phyloP scores from a whole-genome alignment of 2,329 filamentous ascomycete species.

The Sphaerulina musiva region DNA sequence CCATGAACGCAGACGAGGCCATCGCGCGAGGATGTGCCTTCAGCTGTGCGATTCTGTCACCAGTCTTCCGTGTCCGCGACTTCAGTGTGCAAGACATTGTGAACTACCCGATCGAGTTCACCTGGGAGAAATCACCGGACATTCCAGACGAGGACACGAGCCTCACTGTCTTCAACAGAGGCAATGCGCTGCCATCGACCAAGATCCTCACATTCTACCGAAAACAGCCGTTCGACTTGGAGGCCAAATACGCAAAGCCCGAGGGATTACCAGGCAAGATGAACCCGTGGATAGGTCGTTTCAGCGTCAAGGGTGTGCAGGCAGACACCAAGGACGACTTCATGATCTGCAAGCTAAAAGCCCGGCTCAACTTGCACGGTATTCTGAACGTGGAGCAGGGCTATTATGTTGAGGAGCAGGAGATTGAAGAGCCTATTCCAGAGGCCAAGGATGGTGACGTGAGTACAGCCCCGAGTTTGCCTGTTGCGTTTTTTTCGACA shows the following conservation, averaged over 20 bases:
- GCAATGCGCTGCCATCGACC: slow-evolving; percentile 93
- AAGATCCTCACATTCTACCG: slow-evolving; percentile 99
- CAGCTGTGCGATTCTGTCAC: slow-evolving; percentile 93
- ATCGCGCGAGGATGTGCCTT: slow-evolving; percentile 93
- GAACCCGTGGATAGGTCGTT: slow-evolving; percentile 92
- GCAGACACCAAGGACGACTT: slow-evolving; percentile 90
- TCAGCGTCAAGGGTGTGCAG: slow-evolving; percentile 97
- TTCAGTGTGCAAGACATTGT: slow-evolving; percentile 97
- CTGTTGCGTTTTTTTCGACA: slow-evolving; percentile 22
- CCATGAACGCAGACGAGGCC: slow-evolving; percentile 96
- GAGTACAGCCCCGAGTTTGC: slow-evolving; percentile 41
- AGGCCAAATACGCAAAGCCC: slow-evolving; percentile 86
- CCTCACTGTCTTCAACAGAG: slow-evolving; percentile 94
- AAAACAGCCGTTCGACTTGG: slow-evolving; percentile 93
- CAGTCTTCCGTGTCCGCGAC: slow-evolving; percentile 96
- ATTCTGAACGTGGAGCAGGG: slow-evolving; percentile 93
- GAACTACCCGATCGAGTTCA: slow-evolving; percentile 96
- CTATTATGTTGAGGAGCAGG: slow-evolving; percentile 96
- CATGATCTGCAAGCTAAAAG: slow-evolving; percentile 99
- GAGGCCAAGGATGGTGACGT: slow-evolving; percentile 69
- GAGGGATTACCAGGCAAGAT: slow-evolving; percentile 81
- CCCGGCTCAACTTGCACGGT: slow-evolving; percentile 91
- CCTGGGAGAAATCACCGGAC: slow-evolving; percentile 96
- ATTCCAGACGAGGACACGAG: slow-evolving; percentile 98
- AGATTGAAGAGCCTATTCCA: slow-evolving; percentile 88